phyloP scores from a whole-genome alignment of 345 rosid genomes.

The thale cress (Arabidopsis thaliana) region TAIR10.1 NC_003075.7:8471501-8472000 shows the following conservation, averaged over 20 bases:
- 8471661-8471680: conserved; percentile 53
- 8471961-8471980: conserved; percentile 12
- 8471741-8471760: conserved; percentile 84
- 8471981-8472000: not conserved
- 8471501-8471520: conserved; percentile 85
- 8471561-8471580: conserved; percentile 69
- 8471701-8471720: conserved; percentile 76
- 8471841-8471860: conserved; percentile 2
- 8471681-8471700: conserved; percentile 77
- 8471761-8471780: conserved; percentile 72
- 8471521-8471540: conserved; percentile 74
- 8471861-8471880: conserved; percentile 33
- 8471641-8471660: conserved; percentile 38
- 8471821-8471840: conserved; percentile 4
- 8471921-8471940: not conserved
- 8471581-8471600: conserved; percentile 61
- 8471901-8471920: conserved; percentile 27
- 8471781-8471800: conserved; percentile 59
- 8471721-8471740: conserved; percentile 78
- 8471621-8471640: conserved; percentile 75
- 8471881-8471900: conserved; percentile 34
- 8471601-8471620: conserved; percentile 85
- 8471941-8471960: conserved; percentile 21
- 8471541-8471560: conserved; percentile 62
- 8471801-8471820: conserved; percentile 25